phyloP scores from a whole-genome alignment of 73 alveolate species.

The Tetrahymena malaccensis region DNA sequence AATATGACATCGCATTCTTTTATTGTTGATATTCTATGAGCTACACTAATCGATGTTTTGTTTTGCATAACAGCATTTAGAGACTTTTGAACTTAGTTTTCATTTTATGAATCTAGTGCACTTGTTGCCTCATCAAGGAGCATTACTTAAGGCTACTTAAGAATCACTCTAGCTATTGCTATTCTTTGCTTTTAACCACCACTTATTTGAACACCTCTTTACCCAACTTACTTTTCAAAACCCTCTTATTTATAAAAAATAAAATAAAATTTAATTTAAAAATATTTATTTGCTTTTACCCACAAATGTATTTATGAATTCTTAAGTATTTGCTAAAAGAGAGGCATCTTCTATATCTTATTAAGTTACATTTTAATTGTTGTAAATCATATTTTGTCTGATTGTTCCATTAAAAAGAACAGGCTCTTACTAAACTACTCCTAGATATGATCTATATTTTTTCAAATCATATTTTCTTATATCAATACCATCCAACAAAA shows the following conservation, averaged over 20 bases:
- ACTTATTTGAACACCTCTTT: not conserved
- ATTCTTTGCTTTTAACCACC: not conserved
- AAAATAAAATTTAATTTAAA: too few species aligned
- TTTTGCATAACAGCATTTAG: not conserved
- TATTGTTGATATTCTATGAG: not conserved
- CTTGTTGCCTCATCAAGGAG: not conserved
- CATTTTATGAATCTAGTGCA: not conserved
- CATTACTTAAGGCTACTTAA: too few species aligned
- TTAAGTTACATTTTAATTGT: conserved; percentile 47
- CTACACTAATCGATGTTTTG: not conserved
- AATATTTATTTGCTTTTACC: not conserved
- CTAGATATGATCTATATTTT: conserved; percentile 68
- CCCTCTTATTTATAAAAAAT: not conserved
- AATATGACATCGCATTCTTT: not conserved
- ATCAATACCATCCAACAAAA: conserved; percentile 68
- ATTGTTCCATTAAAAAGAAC: conserved; percentile 73
- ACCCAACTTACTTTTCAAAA: not conserved
- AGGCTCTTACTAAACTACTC: conserved; percentile 94
- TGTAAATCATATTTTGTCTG: conserved; percentile 75
- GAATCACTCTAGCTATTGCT: not conserved
- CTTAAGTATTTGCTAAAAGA: conserved; percentile 47
- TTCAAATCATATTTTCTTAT: conserved; percentile 67
- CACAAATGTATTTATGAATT: conserved; percentile 42
- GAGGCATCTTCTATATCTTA: conserved; percentile 59
- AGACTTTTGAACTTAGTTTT: not conserved